Conservation (phyloP, 139 green algal species). For the Volvox africanus region DNA sequence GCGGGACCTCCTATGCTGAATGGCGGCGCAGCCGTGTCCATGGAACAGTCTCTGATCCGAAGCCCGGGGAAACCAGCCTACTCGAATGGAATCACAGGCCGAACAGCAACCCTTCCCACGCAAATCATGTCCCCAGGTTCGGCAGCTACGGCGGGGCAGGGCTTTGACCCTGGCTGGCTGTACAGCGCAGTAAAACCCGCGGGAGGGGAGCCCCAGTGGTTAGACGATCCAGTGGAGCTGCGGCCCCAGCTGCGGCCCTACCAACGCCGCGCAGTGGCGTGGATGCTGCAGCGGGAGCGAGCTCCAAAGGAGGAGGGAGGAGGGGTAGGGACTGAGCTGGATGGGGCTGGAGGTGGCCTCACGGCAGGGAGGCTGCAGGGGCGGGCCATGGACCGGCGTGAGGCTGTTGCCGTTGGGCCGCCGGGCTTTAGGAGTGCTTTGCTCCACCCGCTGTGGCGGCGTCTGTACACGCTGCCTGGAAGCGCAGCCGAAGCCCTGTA, state of each 20-base stretch:
- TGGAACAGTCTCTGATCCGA: too few relatives aligned
- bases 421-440: background rate
- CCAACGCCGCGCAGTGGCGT: slow-evolving; percentile 81
- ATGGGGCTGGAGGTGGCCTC: too few relatives aligned
- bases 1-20: too few relatives aligned
- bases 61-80: too few relatives aligned
- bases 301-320: background rate
- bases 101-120: background rate
- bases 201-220: slow-evolving; percentile 64
- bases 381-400: too few relatives aligned
- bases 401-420: too few relatives aligned
- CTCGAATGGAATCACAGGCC: background rate
- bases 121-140: background rate
- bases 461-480: slow-evolving; percentile 50
- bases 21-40: too few relatives aligned
- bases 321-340: too few relatives aligned
- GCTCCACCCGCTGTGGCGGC: slow-evolving; percentile 79
- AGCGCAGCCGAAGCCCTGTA: slow-evolving; percentile 43
- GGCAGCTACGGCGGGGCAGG: background rate
- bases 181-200: slow-evolving; percentile 77
- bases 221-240: slow-evolving; percentile 55
- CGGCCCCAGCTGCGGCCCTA: slow-evolving; percentile 82
- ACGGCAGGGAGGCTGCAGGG: too few relatives aligned
- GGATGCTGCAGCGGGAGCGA: slow-evolving; percentile 81
- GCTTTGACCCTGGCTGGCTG: slow-evolving; percentile 67